Conservation (phyloP, 192 early-diverging fungal genomes). For the Backusella morwellensis region DNA sequence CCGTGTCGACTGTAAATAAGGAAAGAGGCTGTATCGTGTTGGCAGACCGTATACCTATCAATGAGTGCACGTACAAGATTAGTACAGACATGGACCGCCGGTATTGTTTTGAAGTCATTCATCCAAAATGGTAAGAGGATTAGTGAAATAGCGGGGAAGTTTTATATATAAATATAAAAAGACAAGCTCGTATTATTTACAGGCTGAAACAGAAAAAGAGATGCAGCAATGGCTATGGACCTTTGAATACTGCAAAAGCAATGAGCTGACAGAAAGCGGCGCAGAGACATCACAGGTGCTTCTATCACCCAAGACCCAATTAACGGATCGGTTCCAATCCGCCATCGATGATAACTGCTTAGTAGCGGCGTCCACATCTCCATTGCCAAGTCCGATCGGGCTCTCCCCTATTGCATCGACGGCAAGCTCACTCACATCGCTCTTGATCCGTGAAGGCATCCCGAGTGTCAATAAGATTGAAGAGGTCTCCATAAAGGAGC, state of each 20-base stretch:
- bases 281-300: neutral
- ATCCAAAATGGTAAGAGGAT: constrained; percentile 53
- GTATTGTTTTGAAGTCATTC: constrained; percentile 71
- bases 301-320: neutral
- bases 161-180: neutral
- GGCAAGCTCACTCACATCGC: constrained; percentile 16
- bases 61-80: constrained; percentile 52
- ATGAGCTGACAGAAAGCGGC: neutral
- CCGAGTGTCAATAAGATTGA: neutral
- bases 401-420: neutral
- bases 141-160: no score
- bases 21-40: constrained; percentile 25
- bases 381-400: neutral
- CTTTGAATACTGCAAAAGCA: constrained; percentile 11
- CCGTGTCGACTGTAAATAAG: constrained; percentile 41
- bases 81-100: constrained; percentile 58
- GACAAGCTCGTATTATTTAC: constrained; percentile 45
- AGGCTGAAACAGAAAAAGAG: constrained; percentile 72
- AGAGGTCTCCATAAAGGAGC: neutral
- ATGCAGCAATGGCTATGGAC: constrained; percentile 60
- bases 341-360: neutral
- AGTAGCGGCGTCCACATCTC: neutral
- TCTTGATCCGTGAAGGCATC: constrained; percentile 15
- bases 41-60: constrained; percentile 53
- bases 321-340: neutral